These are phyloP conservation scores for Malus hybrid DNA, from an alignment of 331 rosid species.

Conservation along the genomic window DNA sequence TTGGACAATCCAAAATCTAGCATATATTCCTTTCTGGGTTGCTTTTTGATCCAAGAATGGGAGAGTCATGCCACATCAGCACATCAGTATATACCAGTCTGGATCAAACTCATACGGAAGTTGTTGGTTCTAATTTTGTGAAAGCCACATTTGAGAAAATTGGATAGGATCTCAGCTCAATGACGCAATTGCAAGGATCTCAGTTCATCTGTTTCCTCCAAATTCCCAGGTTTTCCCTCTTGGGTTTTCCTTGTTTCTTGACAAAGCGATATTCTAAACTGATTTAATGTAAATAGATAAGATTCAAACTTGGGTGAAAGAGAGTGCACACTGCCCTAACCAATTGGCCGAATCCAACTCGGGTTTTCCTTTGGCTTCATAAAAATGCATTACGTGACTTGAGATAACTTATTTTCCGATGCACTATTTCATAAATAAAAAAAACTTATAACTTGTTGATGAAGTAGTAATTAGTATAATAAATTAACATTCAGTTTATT, in stretches of 20 bases:
- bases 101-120: background rate
- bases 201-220: constrained; percentile 63
- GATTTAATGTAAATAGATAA: fast-evolving
- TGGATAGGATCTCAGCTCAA: constrained; percentile 46
- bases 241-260: background rate
- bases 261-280: too few species aligned
- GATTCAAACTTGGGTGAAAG: background rate
- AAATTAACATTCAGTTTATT: too few species aligned
- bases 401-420: too few species aligned
- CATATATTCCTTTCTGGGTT: background rate
- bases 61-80: background rate
- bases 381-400: too few species aligned
- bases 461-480: too few species aligned
- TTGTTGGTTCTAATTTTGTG: constrained; percentile 20
- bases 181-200: constrained; percentile 61
- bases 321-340: too few species aligned
- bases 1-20: too few species aligned
- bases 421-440: background rate
- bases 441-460: too few species aligned
- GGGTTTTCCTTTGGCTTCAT: too few species aligned
- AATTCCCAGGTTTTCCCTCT: constrained; percentile 40
- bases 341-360: too few species aligned
- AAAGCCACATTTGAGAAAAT: constrained; percentile 32
- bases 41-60: background rate
- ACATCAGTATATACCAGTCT: background rate